Conservation (phyloP, 1,139 yeast species). For the Taphrina communis region DNA sequence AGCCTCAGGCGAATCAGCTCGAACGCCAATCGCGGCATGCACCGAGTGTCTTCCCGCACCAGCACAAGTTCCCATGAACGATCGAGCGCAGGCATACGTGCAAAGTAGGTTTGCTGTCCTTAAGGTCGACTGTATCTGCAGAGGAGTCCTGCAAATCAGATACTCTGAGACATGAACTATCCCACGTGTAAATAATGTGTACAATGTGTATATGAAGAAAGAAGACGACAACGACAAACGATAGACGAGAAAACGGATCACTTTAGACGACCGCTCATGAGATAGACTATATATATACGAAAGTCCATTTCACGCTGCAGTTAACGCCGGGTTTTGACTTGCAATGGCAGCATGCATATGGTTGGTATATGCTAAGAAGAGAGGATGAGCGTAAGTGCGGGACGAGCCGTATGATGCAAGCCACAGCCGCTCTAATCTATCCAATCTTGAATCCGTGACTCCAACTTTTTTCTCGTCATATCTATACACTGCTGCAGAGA, state of each 20-base stretch:
- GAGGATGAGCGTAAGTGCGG: neutral
- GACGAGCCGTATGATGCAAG: neutral
- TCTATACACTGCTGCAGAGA: neutral
- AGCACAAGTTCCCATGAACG: conserved; percentile 21
- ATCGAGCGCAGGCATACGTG: conserved; percentile 8
- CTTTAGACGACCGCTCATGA: conserved; percentile 8
- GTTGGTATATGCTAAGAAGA: too few species aligned
- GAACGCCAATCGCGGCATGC: conserved; percentile 22
- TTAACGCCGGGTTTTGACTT: too few species aligned
- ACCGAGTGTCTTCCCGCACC: conserved; percentile 27
- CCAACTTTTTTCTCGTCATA: neutral
- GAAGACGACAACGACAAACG: neutral
- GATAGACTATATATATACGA: neutral
- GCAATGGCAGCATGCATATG: too few species aligned
- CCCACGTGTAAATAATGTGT: too few species aligned
- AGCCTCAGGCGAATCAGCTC: conserved; percentile 29
- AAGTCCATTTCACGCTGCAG: neutral
- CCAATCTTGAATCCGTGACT: neutral
- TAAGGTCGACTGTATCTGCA: too few species aligned
- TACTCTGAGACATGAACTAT: too few species aligned
- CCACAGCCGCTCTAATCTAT: conserved; percentile 9
- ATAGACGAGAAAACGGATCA: neutral
- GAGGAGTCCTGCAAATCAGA: too few species aligned
- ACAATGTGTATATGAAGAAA: too few species aligned
- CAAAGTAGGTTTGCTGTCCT: neutral